Evolutionary conservation across 23 red algal genomes (phyloP).

Genomic region (Gracilariopsis chorda): DNA sequence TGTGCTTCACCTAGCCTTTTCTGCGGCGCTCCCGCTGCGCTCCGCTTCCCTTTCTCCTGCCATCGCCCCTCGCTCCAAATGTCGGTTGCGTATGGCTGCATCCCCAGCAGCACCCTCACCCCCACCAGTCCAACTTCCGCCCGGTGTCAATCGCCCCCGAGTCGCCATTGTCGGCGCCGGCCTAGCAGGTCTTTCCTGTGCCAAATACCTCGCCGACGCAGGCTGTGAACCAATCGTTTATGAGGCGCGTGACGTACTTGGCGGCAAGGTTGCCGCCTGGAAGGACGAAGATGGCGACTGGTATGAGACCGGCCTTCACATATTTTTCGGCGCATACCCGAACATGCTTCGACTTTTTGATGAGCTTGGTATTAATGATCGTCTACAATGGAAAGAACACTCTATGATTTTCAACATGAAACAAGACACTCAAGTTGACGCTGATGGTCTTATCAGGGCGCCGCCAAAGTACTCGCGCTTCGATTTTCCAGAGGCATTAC

Average conservation of each 20-base stretch:
- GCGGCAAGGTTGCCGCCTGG: slow-evolving; percentile 99
- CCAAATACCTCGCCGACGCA: slow-evolving; percentile 94
- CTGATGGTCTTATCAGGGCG: slow-evolving; percentile 40
- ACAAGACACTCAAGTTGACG: not conserved
- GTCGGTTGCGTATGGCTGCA: not conserved
- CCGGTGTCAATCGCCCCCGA: not conserved
- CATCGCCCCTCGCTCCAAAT: not conserved
- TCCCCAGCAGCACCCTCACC: slow-evolving; percentile 1
- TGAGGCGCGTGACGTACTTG: slow-evolving; percentile 93
- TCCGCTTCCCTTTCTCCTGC: not conserved
- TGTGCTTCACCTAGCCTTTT: not conserved
- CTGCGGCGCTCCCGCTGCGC: not conserved
- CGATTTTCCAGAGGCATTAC: slow-evolving; percentile 86
- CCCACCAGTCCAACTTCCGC: not conserved
- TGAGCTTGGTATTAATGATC: slow-evolving; percentile 85
- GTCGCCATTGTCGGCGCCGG: slow-evolving; percentile 91
- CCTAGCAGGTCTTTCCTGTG: slow-evolving; percentile 92
- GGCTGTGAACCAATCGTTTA: slow-evolving; percentile 68
- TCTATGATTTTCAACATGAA: slow-evolving; percentile 99
- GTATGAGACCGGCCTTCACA: slow-evolving; percentile 99
- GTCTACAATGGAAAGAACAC: slow-evolving; percentile 98
- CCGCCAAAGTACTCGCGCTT: slow-evolving; percentile 82
- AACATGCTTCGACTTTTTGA: slow-evolving; percentile 93
- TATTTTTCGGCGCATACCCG: slow-evolving; percentile 98
- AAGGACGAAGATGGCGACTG: slow-evolving; percentile 97